Base-by-base conservation (phyloP, 352 stramenopile genomes). In the Globisporangium rhizosaccharum region DNA sequence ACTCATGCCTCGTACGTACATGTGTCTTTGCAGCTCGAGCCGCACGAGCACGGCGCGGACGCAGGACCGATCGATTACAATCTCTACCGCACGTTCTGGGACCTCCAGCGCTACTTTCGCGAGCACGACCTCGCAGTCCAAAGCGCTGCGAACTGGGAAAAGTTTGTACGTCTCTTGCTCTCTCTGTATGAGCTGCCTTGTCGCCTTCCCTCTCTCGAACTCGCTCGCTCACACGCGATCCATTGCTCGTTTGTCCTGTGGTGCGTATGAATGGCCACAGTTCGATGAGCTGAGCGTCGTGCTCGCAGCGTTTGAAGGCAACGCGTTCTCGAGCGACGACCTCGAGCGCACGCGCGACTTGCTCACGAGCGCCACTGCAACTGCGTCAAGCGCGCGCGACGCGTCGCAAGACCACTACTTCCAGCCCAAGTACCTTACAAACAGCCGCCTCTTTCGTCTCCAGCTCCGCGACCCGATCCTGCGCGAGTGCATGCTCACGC, bases 381-480 rank as follows among this genome's bases (percentile, higher is more conserved):
- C 49, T 14, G 46, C 20, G 23, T 18, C 49, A 8, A 44, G 15
- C 49, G 49, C 44, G 30, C 33, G 26, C 49, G 26, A 23, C 20
- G 30, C 49, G 14, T 23, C 15, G 25, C 14, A 54, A 17, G 83
- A 91, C 36, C 81, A 90, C 48, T 97, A 95, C 61, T 97, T 97
- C 57, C 86, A 94, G 71, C 86, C 87, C 44, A 97, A 97, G 68
- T 97, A 97, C 68, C 66, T 97, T 33, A 97, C 88, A 23, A 97
- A 93, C 65, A 96, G 87, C 58, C 83, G 90, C 12, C 77, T 97
- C 1, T 94, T 97, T 51, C 81, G 86, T 37, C 80, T 97, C 14
- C 90, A 97, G 70, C 68, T 97, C 42, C 85, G 86, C 44, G 90
- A 97, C 65, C 88, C 90, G 39, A 90, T 94, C 55, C 59, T 97